Base-by-base conservation (phyloP, 108 stramenopile genomes). In the Nitzschia sp. region DNA sequence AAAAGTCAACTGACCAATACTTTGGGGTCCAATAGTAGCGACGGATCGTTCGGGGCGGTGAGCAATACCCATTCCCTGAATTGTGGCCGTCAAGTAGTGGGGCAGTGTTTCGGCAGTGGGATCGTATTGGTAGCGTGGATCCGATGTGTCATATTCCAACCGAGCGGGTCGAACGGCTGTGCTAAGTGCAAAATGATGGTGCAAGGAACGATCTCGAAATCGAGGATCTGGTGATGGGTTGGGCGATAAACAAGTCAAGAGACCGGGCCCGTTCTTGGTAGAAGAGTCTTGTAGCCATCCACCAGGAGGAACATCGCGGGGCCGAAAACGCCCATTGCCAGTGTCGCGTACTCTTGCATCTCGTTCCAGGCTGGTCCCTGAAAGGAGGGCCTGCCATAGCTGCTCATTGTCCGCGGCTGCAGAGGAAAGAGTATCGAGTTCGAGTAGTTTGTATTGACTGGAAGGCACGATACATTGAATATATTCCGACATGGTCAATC, bases 131-230 rank as follows among this genome's bases (percentile, higher is more conserved):
- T 52, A 29, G 1, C 62, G 30, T 11, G 60, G 27, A 33, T 19
- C 35, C 22, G 29, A 27, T 21, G 52, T 5, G 30, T 27, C 28
- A 17, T 58, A 34, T n/a, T 45, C 36, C 25, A 47, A 28, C 27
- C 68, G 33, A 5, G 72, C 45, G 15, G 85, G 80, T 53, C 91
- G 82, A 38, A 88, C 73, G 3, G 86, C 73, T 17, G 86, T 53
- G n/a, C 83, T 79, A 25, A 89, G 45, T 28, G 84, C 76, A 78
- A 89, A 92, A 69, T 92, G 91, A 58, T 66, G 80, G 72, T 92
- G 88, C 22, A 80, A 41, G 6, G 81, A 74, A 59, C 91, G 76
- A 45, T 85, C 80, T 1, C 53, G 29, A 50, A 50, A 50, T 4
- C 48, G 48, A 4, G 48, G 48, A 26, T 53, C 55, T 1, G 60